Evolutionary conservation across 352 stramenopile genomes (phyloP), one percentile per base, ranked within the genome.

Genomic region (Globisporangium spinosum): DNA sequence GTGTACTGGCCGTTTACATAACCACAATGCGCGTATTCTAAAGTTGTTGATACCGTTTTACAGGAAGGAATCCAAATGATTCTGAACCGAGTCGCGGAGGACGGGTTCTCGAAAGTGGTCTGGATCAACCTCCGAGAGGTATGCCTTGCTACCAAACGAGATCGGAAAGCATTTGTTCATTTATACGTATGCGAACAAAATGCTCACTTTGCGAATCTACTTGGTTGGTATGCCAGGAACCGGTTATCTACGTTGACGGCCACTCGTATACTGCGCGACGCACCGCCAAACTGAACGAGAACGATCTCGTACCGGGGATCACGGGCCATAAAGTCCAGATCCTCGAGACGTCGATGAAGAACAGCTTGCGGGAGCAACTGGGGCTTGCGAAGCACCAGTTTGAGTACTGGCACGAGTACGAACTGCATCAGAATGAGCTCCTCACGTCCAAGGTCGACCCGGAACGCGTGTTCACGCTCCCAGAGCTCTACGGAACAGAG

Each of bases 101-200:
- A 95, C 58, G 87, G 87, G 15, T 95, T 89, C 65, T 78, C 78
- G 0, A 89, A 91, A 64, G 85, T 95, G 17, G 79, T 95, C 29
- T 95, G 87, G 85, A 73, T 95, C 35, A 95, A 93, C 51, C 70
- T 95, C 20, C 82, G 87, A 54, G 87, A 94, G 74, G 80, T 89
- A 75, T 3, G 53, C 5, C 9, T n/a, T 51, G 6, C 17, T 23
- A 22, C 17, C 15, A 22, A 51, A 51, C 4, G 40, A n/a, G 13
- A 20, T 49, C 15, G 13, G n/a, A 20, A 47, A 8, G 38, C 38
- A 22, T 49, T 20, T 22, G 6, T 12, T 10, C 43, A 22, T 51
- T 10, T 20, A 51, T 22, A 51, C 17, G 0, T 22, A 51, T 20
- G 17, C 15, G 8, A 49, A 17, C 5, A 17, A 23, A 20, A 22